These are phyloP conservation scores for Quercus phellos DNA, from an alignment of 331 rosid genomes.

Conservation along the genomic window DNA sequence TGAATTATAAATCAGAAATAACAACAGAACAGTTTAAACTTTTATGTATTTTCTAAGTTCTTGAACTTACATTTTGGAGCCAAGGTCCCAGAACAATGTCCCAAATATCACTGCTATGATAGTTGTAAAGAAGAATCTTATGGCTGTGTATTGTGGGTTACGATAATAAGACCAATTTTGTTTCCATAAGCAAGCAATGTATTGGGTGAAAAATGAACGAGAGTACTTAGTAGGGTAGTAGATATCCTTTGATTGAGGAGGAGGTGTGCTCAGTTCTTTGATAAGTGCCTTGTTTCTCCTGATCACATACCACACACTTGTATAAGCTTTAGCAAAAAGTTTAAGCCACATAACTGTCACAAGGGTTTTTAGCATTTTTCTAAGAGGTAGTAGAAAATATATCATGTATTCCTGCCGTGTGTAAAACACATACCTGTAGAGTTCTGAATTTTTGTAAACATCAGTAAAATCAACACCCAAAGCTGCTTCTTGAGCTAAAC, in stretches of 20 bases:
- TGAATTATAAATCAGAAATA: background rate
- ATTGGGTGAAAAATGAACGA: slow-evolving; percentile 39
- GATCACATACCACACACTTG: background rate
- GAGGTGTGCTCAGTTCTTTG: slow-evolving; percentile 34
- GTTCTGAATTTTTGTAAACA: slow-evolving; percentile 37
- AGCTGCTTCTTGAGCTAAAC: slow-evolving; percentile 30
- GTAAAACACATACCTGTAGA: slow-evolving; percentile 32
- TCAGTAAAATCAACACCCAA: slow-evolving; percentile 48
- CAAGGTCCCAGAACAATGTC: slow-evolving; percentile 57
- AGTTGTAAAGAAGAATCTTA: slow-evolving; percentile 40
- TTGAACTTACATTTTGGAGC: slow-evolving; percentile 43
- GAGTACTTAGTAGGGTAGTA: slow-evolving; percentile 37
- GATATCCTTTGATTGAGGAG: slow-evolving; percentile 43
- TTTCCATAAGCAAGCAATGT: slow-evolving; percentile 60
- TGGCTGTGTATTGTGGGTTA: slow-evolving; percentile 49
- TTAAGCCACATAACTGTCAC: background rate
- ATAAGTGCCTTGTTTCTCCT: slow-evolving; percentile 56
- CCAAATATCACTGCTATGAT: slow-evolving; percentile 44
- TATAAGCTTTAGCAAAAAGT: background rate
- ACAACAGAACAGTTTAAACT: background rate
- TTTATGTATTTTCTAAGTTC: background rate
- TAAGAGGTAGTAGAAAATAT: background rate
- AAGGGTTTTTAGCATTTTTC: background rate
- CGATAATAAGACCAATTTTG: slow-evolving; percentile 65
- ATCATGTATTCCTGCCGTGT: background rate